Evolutionary conservation across 306 rosid genomes (phyloP), one percentile per base, ranked within the genome.

Genomic region (Malus asiatica): DNA sequence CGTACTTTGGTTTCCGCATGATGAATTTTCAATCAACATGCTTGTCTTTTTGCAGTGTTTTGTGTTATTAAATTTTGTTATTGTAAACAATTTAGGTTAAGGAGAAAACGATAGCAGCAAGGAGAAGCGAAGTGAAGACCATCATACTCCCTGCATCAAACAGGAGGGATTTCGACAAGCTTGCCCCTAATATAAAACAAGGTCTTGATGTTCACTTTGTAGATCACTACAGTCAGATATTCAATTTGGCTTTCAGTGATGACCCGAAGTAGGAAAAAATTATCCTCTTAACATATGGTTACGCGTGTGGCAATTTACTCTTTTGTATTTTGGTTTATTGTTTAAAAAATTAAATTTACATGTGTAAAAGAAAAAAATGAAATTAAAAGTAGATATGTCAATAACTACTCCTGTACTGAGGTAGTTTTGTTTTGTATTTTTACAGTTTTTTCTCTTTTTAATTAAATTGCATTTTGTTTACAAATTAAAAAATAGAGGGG

Each of bases 171-270:
- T 95, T 70, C 46, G 97, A 94, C 70, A 96, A 94, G 84, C 90
- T 94, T 66, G 91, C 96, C 5, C 75, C 84, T 53, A 90, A 92
- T 79, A 97, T 95, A 64, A 92, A 89, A 86, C 91, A 88, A 84
- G 99, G 99, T 70, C 92, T 95, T 23, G 92, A 88, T 77, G 99
- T 95, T 78, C 97, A 89, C 84, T 95, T 95, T 79, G 99, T 95
- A 48, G 97, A 95, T 72, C 92, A 88, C 74, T 95, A 89, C 80
- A 68, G 70, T 76, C 96, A 89, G 83, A 92, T 92, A 82, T 90
- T 88, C 59, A 35, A 87, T 76, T 72, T 92, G 83, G 97, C 97
- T 79, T 90, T 95, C 70, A 67, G 57, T 46, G 84, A 84, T 27
- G 85, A 82, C 60, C 71, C 79, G 45, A 76, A 79, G 33, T 38